Evolutionary conservation across 139 green algal species (phyloP).

Genomic region (Pseudopediastrum boryanum): DNA sequence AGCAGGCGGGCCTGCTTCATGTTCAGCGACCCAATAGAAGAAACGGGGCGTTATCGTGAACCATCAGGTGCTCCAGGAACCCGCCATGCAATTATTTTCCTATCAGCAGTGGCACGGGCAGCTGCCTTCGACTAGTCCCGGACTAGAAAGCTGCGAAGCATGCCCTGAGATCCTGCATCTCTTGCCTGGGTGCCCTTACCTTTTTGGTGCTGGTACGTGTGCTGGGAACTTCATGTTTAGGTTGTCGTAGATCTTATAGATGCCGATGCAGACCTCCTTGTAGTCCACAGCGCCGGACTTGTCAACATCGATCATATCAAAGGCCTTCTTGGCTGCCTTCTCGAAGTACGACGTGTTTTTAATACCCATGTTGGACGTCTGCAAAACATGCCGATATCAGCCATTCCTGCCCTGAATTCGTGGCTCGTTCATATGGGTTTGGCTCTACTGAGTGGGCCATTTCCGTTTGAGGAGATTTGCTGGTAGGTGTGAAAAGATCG

Average conservation of each 20-base stretch:
- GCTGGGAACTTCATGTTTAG: conserved; percentile 29
- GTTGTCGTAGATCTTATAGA: conserved; percentile 32
- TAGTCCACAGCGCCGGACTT: conserved; percentile 21
- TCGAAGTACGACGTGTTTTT: conserved; percentile 13
- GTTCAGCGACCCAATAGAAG: no score
- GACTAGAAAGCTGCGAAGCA: no score
- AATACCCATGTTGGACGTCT: neutral
- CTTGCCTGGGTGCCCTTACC: no score
- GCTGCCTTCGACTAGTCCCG: no score
- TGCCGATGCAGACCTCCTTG: conserved; percentile 36
- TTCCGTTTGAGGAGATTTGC: neutral
- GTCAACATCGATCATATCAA: conserved; percentile 22
- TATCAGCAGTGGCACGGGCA: no score
- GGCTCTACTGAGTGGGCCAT: neutral
- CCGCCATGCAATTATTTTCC: no score
- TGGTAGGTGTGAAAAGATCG: neutral
- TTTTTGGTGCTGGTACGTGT: conserved; percentile 22
- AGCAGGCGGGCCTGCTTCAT: no score
- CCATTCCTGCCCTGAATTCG: neutral
- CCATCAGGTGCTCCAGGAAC: no score
- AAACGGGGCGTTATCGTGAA: no score
- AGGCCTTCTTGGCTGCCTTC: conserved; percentile 9
- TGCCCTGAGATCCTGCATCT: no score
- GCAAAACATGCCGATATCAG: no score
- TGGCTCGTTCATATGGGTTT: neutral